Base-by-base conservation (phyloP, 495 filamentous ascomycete genomes). In the Penicillium psychrofluorescens region DNA sequence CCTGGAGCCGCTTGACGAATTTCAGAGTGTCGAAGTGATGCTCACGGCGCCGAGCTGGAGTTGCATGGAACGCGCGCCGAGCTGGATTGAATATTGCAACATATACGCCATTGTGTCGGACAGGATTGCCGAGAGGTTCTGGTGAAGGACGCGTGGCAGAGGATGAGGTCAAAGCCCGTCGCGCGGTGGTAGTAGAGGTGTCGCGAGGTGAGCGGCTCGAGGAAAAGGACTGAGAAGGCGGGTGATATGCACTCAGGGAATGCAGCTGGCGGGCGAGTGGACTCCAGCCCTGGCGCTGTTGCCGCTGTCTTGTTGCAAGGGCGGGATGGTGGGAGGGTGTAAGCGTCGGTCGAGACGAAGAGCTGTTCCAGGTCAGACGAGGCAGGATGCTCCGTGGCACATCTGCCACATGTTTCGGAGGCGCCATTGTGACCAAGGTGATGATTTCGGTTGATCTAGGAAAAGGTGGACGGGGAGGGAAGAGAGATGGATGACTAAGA, bases 21-120 rank as follows among this genome's bases (percentile, higher is more conserved):
- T 95, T 95, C 43, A 99, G 75, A 1, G 92, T 99, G 67, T 99
- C 92, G 51, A 99, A 99, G 63, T 99, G 92, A 64, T 99, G 92
- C 58, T 95, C 90, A 30, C 83, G 76, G 7, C 59, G 57, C 41
- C 64, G 78, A 6, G 62, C 51, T 1, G 79, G 64, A 0, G 85
- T 84, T 8, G 81, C 76, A 60, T 86, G 85, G 65, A 98, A 96
- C 12, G 67, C 67, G 1, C 70, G 66, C 33, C 62, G 61, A 10
- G 70, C 67, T n/a, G 62, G 50, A 28, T 66, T 64, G 39, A 69
- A 74, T 0, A 51, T 46, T 11, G 68, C 66, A 40, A 67, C 68
- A 44, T 72, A 74, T 8, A 72, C 66, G n/a, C 70, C 70, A 64
- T 74, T 70, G 40, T 72, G 53, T 33, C 68, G 60, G 45, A 74